Conservation (phyloP, 345 rosid genomes). For the Carallia brachiata region DNA sequence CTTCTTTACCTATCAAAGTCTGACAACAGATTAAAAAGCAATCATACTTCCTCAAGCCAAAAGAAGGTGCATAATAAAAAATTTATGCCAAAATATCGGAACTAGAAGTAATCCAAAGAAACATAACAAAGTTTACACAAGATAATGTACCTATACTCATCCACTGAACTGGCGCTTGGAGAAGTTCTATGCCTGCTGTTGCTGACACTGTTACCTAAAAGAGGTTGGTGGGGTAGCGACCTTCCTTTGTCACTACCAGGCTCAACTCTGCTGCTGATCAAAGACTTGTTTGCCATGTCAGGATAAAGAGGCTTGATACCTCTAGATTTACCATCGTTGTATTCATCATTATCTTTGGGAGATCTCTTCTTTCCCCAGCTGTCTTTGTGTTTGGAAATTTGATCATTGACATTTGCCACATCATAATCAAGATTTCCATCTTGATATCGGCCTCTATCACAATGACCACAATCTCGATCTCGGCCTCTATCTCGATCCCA, state of each 20-base stretch:
- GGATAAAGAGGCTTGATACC: conserved; percentile 28
- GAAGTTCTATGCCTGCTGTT: conserved; percentile 43
- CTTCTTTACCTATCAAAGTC: too few relatives aligned
- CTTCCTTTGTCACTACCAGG: conserved; percentile 62
- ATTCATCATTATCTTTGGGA: conserved; percentile 64
- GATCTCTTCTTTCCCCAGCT: conserved; percentile 66
- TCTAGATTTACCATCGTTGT: conserved; percentile 45
- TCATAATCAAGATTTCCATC: conserved; percentile 33
- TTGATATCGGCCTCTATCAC: conserved; percentile 10
- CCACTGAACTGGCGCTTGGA: conserved; percentile 52
- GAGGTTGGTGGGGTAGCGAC: conserved; percentile 57
- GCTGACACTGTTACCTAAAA: conserved; percentile 32
- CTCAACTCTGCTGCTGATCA: conserved; percentile 49
- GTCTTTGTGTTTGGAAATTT: conserved; percentile 52
- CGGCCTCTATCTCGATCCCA: background rate
- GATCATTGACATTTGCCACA: conserved; percentile 45
- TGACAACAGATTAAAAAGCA: too few relatives aligned
- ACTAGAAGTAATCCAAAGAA: too few relatives aligned
- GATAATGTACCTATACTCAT: conserved; percentile 61
- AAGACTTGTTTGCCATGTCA: conserved; percentile 46
- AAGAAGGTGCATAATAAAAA: too few relatives aligned
- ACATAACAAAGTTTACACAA: background rate
- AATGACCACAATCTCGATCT: background rate
- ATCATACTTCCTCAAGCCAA: too few relatives aligned
- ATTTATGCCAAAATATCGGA: too few relatives aligned